phyloP scores from a whole-genome alignment of 495 filamentous ascomycete species.

The Barbatosphaeria neglecta region DNA sequence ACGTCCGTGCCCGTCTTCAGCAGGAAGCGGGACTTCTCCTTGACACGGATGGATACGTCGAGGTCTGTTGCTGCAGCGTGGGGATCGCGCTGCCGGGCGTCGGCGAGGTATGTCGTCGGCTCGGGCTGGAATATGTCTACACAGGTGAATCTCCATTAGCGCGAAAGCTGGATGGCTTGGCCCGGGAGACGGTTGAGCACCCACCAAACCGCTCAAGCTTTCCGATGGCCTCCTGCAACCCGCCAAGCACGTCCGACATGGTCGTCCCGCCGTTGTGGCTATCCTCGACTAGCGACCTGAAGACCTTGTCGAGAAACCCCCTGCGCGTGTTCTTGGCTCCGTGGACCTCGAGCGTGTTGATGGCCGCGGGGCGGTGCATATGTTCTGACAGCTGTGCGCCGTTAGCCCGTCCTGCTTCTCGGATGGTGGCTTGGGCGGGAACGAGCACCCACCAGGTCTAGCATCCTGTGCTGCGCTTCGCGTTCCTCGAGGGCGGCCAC shows the following conservation, averaged over 20 bases:
- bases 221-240: constrained; percentile 52
- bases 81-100: constrained; percentile 45
- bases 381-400: constrained; percentile 54
- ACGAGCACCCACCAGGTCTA: constrained; percentile 12
- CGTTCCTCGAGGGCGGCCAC: constrained; percentile 5
- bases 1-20: constrained; percentile 88
- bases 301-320: constrained; percentile 65
- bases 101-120: constrained; percentile 70
- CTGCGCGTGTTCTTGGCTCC: constrained; percentile 66
- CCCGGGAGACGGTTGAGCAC: constrained; percentile 3
- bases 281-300: constrained; percentile 63
- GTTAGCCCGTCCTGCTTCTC: constrained; percentile 1
- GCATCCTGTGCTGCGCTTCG: constrained; percentile 12
- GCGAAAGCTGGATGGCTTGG: constrained; percentile 1
- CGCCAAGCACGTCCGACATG: constrained; percentile 60
- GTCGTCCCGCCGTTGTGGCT: constrained; percentile 59
- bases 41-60: constrained; percentile 61
- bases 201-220: constrained; percentile 75
- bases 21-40: constrained; percentile 66
- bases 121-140: constrained; percentile 77
- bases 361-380: constrained; percentile 56
- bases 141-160: constrained; percentile 2
- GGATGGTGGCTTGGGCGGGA: not conserved
- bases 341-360: constrained; percentile 71
- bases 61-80: constrained; percentile 58